Evolutionary conservation across 192 early-diverging fungal species (phyloP).

Genomic region (Backusella psychrophila): DNA sequence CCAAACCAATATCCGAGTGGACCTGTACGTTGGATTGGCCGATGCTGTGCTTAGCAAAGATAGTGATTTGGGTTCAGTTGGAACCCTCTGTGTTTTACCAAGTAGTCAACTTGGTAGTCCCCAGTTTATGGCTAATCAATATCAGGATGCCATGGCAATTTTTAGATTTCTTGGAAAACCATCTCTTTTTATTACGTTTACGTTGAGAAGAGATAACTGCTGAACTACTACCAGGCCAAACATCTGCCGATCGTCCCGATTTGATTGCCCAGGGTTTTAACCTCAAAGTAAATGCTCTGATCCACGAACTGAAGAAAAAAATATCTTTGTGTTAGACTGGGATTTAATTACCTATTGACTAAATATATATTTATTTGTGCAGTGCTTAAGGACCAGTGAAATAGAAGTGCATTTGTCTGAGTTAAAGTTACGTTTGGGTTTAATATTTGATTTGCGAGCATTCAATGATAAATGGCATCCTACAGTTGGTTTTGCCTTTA

Average conservation of each 20-base stretch:
- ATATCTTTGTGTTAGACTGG: too few relatives aligned
- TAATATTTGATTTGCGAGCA: too few relatives aligned
- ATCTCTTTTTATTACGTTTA: background rate
- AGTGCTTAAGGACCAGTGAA: too few relatives aligned
- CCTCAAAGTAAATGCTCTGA: background rate
- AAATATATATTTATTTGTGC: too few relatives aligned
- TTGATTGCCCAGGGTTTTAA: background rate
- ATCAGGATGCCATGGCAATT: background rate
- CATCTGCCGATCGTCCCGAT: background rate
- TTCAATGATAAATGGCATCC: too few relatives aligned
- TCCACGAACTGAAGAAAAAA: background rate
- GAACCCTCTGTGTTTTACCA: background rate
- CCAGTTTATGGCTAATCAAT: background rate
- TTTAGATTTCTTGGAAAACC: background rate
- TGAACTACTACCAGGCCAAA: background rate
- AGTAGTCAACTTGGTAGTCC: background rate
- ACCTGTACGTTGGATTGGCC: background rate
- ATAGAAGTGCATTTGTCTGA: too few relatives aligned
- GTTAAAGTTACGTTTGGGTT: too few relatives aligned
- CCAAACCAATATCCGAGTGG: background rate
- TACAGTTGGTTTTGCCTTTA: too few relatives aligned
- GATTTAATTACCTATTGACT: too few relatives aligned
- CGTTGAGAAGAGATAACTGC: background rate
- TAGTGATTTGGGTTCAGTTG: background rate
- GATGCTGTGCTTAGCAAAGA: background rate